Base-by-base conservation (phyloP, 1,139 yeast species). In the Saccharomycopsis phalli region DNA sequence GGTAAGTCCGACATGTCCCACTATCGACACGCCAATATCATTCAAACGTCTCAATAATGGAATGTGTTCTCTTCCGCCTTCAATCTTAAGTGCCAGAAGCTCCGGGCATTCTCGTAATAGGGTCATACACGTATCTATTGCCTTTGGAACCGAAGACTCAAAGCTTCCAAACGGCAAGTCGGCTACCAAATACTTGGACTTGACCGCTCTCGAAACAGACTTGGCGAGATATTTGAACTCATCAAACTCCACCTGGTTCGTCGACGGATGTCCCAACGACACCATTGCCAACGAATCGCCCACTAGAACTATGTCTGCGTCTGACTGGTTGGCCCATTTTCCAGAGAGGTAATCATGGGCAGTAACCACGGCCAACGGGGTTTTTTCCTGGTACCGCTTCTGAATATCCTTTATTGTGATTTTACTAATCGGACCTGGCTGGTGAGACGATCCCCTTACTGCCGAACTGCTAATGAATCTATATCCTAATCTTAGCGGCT, bases 271-370 rank as follows among this genome's bases (percentile, higher is more conserved):
- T 0, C 98, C 98, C 47, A 86, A 67, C 0, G 94, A 71, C 1
- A 84, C 88, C 95, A 87, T 88, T 1, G 95, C 87, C 31, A 91
- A 62, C 0, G 97, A 88, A 58, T 91, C 98, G 1, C 98, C 98
- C 4, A 91, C 78, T 6, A 91, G 67, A 8, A 79, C 67, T 40
- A 80, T 68, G 51, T 91, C 97, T 2, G 76, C 68, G 1, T 71
- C 69, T 1, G 93, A 77, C 10, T 67, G 57, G 38, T 83, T 87
- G 0, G 87, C 93, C 54, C 82, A 66, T 27, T 66, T 64, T 0
- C 79, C 91, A 0, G 95, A 79, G 23, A 88, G 75, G 54, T 68
- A 81, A 55, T 91, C 98, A 58, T 88, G 87, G 1, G 95, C 94
- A 0, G 98, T 91, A 18, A 87, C 64, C 60, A 81, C 75, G 1